Percentiles rank a stretch among this genome's conserved stretches.
phyloP scores from a whole-genome alignment of 805 yeast genomes.

The Candida succiphila region DNA sequence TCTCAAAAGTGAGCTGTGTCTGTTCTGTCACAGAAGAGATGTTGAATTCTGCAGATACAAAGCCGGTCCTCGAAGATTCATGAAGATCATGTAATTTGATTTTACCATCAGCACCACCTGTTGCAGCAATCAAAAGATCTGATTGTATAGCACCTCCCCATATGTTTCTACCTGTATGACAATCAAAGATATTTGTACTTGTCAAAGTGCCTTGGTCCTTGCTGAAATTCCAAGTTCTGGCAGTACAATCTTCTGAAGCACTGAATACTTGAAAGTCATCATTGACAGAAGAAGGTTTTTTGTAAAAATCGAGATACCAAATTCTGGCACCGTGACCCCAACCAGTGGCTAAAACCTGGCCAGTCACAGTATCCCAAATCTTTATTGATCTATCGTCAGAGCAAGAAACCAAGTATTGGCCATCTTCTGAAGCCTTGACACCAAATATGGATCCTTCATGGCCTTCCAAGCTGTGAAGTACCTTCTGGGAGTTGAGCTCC shows the following conservation, averaged over 20 bases:
- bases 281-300: slow-evolving; percentile 12
- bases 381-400: slow-evolving; percentile 91
- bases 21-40: slow-evolving; percentile 23
- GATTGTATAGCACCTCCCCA: slow-evolving; percentile 68
- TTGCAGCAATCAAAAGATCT: slow-evolving; percentile 41
- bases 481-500: slow-evolving; percentile 36
- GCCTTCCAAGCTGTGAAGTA: slow-evolving; percentile 48
- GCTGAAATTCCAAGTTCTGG: slow-evolving; percentile 61
- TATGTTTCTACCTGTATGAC: slow-evolving; percentile 76
- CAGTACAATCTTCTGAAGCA: slow-evolving; percentile 81
- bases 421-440: slow-evolving; percentile 50
- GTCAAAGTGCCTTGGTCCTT: slow-evolving; percentile 22
- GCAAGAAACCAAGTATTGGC: slow-evolving; percentile 58
- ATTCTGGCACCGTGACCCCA: slow-evolving; percentile 98
- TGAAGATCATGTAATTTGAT: slow-evolving; percentile 51
- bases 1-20: slow-evolving; percentile 15
- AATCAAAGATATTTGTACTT: slow-evolving; percentile 43
- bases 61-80: slow-evolving; percentile 20
- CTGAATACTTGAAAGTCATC: slow-evolving; percentile 35
- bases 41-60: slow-evolving; percentile 17
- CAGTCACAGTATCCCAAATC: slow-evolving; percentile 54
- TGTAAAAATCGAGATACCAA: slow-evolving; percentile 66
- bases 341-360: slow-evolving; percentile 59
- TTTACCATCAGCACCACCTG: slow-evolving; percentile 94
- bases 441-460: slow-evolving; percentile 93